Evolutionary conservation across 2,329 filamentous ascomycete species (phyloP).

Genomic region (Hypoxylon sp.): DNA sequence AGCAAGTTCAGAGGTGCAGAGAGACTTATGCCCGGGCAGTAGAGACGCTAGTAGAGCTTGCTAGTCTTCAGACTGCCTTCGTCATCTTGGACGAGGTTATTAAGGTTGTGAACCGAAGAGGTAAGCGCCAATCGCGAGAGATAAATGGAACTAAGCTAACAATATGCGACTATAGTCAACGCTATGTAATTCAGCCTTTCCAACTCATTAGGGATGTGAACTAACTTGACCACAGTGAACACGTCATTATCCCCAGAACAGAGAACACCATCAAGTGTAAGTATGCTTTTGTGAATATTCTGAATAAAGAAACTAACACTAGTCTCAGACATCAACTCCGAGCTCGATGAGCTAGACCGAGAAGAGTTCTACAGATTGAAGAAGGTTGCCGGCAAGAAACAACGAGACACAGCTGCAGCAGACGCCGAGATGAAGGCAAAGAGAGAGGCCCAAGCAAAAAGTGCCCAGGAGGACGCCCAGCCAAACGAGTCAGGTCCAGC

Average conservation of each 20-base stretch:
- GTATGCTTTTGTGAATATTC: slow-evolving; percentile 45
- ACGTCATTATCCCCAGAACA: slow-evolving; percentile 96
- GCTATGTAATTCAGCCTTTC: slow-evolving; percentile 75
- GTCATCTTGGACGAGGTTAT: slow-evolving; percentile 99
- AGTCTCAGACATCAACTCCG: slow-evolving; percentile 90
- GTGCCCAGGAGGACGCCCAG: slow-evolving; percentile 59
- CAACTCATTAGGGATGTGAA: not conserved
- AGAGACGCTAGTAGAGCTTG: slow-evolving; percentile 94
- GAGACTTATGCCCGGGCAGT: slow-evolving; percentile 97
- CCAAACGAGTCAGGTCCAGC: slow-evolving; percentile 62
- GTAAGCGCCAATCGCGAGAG: slow-evolving; percentile 60
- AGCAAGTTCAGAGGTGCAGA: slow-evolving; percentile 94
- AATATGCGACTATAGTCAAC: slow-evolving; percentile 73
- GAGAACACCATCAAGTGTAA: slow-evolving; percentile 99
- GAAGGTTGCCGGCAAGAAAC: slow-evolving; percentile 91
- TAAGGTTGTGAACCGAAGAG: slow-evolving; percentile 97
- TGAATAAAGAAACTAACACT: slow-evolving; percentile 29
- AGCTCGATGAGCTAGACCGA: slow-evolving; percentile 95
- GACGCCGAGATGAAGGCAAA: slow-evolving; percentile 84
- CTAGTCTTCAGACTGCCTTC: slow-evolving; percentile 96
- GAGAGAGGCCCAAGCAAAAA: slow-evolving; percentile 66
- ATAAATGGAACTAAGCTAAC: slow-evolving; percentile 49
- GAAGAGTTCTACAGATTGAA: slow-evolving; percentile 99
- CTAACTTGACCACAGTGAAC: slow-evolving; percentile 70
- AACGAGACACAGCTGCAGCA: slow-evolving; percentile 78